Conservation (phyloP, 164 flowering plant species). For the Annona squamosa region DNA sequence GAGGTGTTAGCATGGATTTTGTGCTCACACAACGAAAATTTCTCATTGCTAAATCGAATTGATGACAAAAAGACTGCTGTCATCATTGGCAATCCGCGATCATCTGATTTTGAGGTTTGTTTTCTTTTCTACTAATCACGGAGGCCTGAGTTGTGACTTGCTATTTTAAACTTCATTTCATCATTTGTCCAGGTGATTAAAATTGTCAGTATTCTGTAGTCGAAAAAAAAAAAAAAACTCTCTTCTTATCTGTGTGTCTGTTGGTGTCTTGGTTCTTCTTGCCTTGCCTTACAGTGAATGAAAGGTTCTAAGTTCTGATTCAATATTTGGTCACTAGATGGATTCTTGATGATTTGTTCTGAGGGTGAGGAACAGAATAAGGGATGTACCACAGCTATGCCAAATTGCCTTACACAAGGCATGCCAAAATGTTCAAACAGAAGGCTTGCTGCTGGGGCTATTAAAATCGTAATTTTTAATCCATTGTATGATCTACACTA, state of each 20-base stretch:
- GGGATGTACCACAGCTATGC: not conserved
- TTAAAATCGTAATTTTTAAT: too few species aligned
- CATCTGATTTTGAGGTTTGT: slow-evolving; percentile 91
- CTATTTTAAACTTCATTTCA: not conserved
- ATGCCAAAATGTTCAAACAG: not conserved
- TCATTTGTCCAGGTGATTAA: not conserved
- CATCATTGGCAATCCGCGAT: slow-evolving; percentile 77
- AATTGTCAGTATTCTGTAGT: too few species aligned
- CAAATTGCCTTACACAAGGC: not conserved
- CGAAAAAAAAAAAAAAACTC: not conserved
- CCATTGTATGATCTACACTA: too few species aligned
- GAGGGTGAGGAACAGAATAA: not conserved
- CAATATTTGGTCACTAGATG: not conserved
- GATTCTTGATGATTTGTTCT: not conserved
- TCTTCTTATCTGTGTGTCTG: too few species aligned
- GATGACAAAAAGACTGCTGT: slow-evolving; percentile 72
- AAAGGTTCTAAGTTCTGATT: not conserved
- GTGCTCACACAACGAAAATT: slow-evolving; percentile 75
- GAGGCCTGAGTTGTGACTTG: not conserved
- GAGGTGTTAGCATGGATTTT: slow-evolving; percentile 87
- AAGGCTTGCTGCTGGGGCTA: not conserved
- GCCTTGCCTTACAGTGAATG: not conserved
- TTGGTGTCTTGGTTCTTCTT: not conserved
- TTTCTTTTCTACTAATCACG: not conserved
- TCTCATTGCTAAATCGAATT: slow-evolving; percentile 63